These are phyloP conservation scores for Camellia lanceoleosa DNA, from an alignment of 148 eudicot species.

Conservation along the genomic window DNA sequence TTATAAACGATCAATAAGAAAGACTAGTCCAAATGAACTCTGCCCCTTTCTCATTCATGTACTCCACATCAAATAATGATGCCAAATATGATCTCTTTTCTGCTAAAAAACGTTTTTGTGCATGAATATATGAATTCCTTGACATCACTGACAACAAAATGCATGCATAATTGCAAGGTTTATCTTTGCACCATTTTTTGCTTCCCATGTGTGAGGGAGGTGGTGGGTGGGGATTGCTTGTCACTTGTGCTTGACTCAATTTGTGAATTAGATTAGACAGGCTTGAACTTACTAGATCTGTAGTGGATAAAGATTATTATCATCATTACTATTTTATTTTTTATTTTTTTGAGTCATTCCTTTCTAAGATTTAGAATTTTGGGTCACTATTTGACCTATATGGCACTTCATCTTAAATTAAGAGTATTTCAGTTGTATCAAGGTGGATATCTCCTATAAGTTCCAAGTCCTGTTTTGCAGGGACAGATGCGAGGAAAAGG, in stretches of 20 bases:
- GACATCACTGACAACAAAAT: not conserved
- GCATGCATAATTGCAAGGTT: not conserved
- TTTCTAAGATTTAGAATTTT: too few relatives aligned
- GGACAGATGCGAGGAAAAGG: slow-evolving; percentile 46
- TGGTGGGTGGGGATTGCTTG: not conserved
- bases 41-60: not conserved
- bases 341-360: not conserved
- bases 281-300: not conserved
- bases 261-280: not conserved
- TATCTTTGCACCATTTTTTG: not conserved
- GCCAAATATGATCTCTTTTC: not conserved
- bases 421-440: not conserved
- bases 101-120: not conserved
- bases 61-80: not conserved
- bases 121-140: not conserved
- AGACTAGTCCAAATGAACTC: not conserved
- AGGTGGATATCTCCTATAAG: not conserved
- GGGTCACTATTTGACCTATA: not conserved
- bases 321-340: not conserved
- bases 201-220: not conserved
- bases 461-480: slow-evolving; percentile 11
- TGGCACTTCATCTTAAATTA: not conserved
- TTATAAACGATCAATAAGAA: not conserved
- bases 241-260: not conserved
- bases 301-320: not conserved